Evolutionary conservation across 2,329 filamentous ascomycete genomes (phyloP), one percentile per base, ranked within the genome.

Genomic region (Fusarium sublunatum): DNA sequence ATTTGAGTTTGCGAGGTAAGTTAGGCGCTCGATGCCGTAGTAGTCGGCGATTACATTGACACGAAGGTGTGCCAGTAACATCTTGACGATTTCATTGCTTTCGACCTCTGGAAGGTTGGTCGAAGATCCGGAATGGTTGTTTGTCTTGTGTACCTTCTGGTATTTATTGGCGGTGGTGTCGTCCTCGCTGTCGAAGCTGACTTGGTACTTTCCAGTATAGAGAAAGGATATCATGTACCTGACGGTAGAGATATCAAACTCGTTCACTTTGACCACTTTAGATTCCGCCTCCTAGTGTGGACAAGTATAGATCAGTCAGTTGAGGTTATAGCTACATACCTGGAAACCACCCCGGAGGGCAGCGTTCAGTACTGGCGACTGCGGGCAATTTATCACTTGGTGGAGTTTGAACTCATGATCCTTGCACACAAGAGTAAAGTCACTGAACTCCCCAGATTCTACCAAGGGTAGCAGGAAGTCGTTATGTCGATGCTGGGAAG

Each of bases 31-130:
- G n/a, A 53, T 34, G 12, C 40, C 26, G 22, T 53, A 53, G 24
- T 53, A 47, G n/a, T 53, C 42, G 7, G 41, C 50, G 11, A 53
- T 40, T 22, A 41, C 40, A 31, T 43, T 51, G n/a, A 51, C 32
- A 9, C 39, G 39, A 7, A 51, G 15, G 22, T 51, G 39, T 2
- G 31, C n/a, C 3, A 42, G 3, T 11, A 50, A 8, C 2, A 2
- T 26, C 1, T 50, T 6, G 29, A 9, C 12, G 8, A 2, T 42
- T 19, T 35, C 2, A 6, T 39, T 22, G 6, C 9, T 7, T 15
- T 9, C 35, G 3, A n/a, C 5, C 3, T 5, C 6, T n/a, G n/a
- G n/a, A n/a, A n/a, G n/a, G n/a, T n/a, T n/a, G n/a, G n/a, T n/a
- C n/a, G n/a, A n/a, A n/a, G n/a, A n/a, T n/a, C n/a, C n/a, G n/a